Evolutionary conservation across 805 yeast species (phyloP), one percentile per base, ranked within the genome.

Genomic region (Metschnikowia sp.): DNA sequence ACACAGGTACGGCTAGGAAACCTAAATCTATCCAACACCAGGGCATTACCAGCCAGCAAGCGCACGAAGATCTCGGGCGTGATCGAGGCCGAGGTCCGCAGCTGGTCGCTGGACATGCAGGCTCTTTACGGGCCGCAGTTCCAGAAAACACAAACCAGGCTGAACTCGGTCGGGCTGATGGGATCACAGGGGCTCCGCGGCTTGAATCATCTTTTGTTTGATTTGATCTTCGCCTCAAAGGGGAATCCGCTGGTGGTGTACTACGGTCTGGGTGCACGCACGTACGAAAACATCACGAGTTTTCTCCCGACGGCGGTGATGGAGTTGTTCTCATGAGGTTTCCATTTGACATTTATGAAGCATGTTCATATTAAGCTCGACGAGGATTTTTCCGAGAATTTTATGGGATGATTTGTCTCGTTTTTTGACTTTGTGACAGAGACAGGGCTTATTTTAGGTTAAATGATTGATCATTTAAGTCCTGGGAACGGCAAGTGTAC

Each of bases 1-100:
- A 69, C 76, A 2, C 76, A 71, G 51, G 61, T 73, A 19, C 69
- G 63, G 36, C 55, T 73, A 40, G 77, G 77, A 11, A 72, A 72
- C 51, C 58, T 73, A 36, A 63, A 68, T 40, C 59, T 70, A 11
- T 59, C 66, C 46, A 60, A 54, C 39, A 52, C 54, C 30, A 52
- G 54, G 36, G 45, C 48, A 13, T 40, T 49, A 8, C 51, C 55
- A 3, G 55, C 59, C 2, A 53, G 65, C 3, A 42, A 50, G 13
- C 50, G 48, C 13, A 44, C 60, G 12, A 60, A 54, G 37, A 61
- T 64, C 11, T 53, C 65, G 19, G 61, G 56, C 40, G 57, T 69
- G 19, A 57, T 62, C 26, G 63, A 66, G 33, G 64, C 75, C 1
- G 77, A 73, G 53, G 60, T 72, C 15, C 56, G 70, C 22, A 58